Evolutionary conservation across 2,329 filamentous ascomycete species (phyloP), one percentile per base, ranked within the genome.

Genomic region (Arthrobotrys megalospora): DNA sequence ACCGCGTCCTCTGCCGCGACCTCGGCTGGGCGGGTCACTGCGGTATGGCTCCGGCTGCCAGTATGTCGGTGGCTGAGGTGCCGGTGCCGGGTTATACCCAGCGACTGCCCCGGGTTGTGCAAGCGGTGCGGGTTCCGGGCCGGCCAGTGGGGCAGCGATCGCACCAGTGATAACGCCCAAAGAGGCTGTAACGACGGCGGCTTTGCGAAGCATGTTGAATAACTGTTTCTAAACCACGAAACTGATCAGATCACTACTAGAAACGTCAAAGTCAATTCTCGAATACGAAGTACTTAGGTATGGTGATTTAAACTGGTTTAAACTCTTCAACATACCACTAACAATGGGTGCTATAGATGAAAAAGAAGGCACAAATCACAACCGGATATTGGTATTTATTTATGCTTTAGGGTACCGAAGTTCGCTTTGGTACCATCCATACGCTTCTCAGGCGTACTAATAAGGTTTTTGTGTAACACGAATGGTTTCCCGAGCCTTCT

Each of bases 121-220:
- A 8, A 32, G 4, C 5, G 48, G 24, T 1, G 48, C 48, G 10
- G 50, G 50, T 6, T 53, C 28, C 2, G 50, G 50, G 50, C 12
- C 50, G 1, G 50, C 50, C 1, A 53, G 1, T 0, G 50, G 50
- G 50, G 5, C 14, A 10, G 50, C 50, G 34, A 24, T 6, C 28
- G n/a, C 28, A 12, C 50, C 50, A 7, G 50, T n/a, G 16, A 53
- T 53, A 12, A 24, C 50, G 14, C 50, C 50, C 50, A 53, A 53
- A 34, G 50, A 34, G 14, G 50, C 28, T 3, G 50, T 36, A 10
- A 34, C 12, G 7, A 53, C 50, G 50, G 10, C 14, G 14, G 16
- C 50, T 16, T 53, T 53, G 28, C 50, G 50, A 34, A 53, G 50
- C 50, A 53, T 53, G 3, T 53, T 53, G 24, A 34, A 52, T 32